Evolutionary conservation across 1,139 yeast genomes (phyloP).

Genomic region (Candida tetrigidarum): DNA sequence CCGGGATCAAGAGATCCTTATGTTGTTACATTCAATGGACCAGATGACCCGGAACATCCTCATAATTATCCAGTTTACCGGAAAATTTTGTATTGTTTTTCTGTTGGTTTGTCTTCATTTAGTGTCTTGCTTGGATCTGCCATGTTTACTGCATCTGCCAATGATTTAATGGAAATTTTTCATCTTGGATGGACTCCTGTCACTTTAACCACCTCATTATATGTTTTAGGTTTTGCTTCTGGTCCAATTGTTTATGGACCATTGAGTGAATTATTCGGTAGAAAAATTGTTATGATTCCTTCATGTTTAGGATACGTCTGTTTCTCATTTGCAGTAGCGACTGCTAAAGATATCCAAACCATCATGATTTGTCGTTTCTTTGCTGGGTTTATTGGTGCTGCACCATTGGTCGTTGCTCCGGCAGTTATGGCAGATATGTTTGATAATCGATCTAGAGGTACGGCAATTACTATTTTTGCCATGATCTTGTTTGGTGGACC

Average conservation of each 20-base stretch:
- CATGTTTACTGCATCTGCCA: conserved; percentile 37
- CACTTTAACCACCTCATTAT: conserved; percentile 44
- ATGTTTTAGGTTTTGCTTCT: conserved; percentile 49
- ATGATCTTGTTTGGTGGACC: conserved; percentile 50
- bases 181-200: conserved; percentile 40
- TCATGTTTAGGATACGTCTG: conserved; percentile 36
- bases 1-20: conserved; percentile 39
- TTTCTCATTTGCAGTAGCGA: conserved; percentile 44
- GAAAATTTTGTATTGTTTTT: conserved; percentile 30
- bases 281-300: conserved; percentile 33
- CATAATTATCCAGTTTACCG: conserved; percentile 44
- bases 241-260: conserved; percentile 52
- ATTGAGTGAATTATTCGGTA: conserved; percentile 44
- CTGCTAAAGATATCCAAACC: conserved; percentile 43
- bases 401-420: conserved; percentile 49
- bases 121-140: conserved; percentile 54
- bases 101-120: conserved; percentile 38
- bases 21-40: conserved; percentile 50
- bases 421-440: conserved; percentile 48
- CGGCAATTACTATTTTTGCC: conserved; percentile 38
- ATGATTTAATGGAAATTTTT: conserved; percentile 27
- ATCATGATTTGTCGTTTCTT: conserved; percentile 47
- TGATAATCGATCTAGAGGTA: conserved; percentile 37
- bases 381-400: conserved; percentile 45
- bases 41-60: conserved; percentile 54